Conservation (phyloP, 371 early-diverging fungal genomes). For the Fennellomyces sp. region DNA sequence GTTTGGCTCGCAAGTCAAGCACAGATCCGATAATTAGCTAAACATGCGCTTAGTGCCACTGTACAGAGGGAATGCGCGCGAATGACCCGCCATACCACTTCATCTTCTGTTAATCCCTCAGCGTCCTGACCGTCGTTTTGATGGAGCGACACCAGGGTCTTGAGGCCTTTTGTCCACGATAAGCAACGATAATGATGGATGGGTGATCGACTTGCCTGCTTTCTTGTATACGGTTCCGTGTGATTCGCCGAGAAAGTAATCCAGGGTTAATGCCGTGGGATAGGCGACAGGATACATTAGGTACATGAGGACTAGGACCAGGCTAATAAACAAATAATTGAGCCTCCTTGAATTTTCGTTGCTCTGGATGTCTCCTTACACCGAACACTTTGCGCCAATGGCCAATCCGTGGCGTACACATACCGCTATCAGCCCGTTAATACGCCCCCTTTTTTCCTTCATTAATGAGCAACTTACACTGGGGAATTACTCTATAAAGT, state of each 20-base stretch:
- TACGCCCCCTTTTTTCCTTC: not conserved
- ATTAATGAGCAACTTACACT: slow-evolving; percentile 34
- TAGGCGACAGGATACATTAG: slow-evolving; percentile 75
- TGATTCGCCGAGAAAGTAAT: slow-evolving; percentile 80
- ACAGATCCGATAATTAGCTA: slow-evolving; percentile 88
- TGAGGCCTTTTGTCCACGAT: slow-evolving; percentile 63
- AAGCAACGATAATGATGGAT: not conserved
- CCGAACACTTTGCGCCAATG: slow-evolving; percentile 78
- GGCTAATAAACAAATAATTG: slow-evolving; percentile 4
- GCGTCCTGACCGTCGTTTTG: slow-evolving; percentile 63
- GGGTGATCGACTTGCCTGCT: slow-evolving; percentile 49
- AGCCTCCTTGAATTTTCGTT: not conserved
- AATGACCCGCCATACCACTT: too few species aligned
- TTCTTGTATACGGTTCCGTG: slow-evolving; percentile 83
- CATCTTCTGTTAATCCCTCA: slow-evolving; percentile 87
- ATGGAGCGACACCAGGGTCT: slow-evolving; percentile 90
- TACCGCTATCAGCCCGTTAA: slow-evolving; percentile 41
- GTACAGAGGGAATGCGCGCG: too few species aligned
- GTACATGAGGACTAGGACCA: slow-evolving; percentile 28
- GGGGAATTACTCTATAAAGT: slow-evolving; percentile 44
- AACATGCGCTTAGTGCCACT: too few species aligned
- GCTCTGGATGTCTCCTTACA: slow-evolving; percentile 25
- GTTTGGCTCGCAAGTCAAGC: slow-evolving; percentile 89
- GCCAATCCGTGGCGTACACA: slow-evolving; percentile 76
- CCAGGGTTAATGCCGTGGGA: slow-evolving; percentile 81